A percentile compares a stretch with the other conserved stretches of the same genome.
Conservation (phyloP, 2,329 filamentous ascomycete species). For the Alternaria angustiovoidea region DNA sequence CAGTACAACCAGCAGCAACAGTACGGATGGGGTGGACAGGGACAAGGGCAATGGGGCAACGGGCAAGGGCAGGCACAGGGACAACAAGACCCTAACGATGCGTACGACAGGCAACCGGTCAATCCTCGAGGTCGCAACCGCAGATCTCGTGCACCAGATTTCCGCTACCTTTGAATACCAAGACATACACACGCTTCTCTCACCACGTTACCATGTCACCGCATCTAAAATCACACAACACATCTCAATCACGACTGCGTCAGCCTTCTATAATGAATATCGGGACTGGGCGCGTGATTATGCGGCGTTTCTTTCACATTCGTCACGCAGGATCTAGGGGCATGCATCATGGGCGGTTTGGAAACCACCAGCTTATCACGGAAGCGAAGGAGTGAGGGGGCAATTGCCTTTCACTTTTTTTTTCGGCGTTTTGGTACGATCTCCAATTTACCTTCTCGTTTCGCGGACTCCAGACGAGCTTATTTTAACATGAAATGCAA, state of each 20-base stretch:
- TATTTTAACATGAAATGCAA: neutral
- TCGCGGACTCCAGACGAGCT: neutral
- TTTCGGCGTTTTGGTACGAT: neutral
- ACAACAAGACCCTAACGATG: slow-evolving; percentile 55
- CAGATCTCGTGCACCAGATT: slow-evolving; percentile 86
- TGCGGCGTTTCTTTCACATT: neutral
- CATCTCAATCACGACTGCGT: slow-evolving; percentile 76
- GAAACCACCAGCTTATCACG: neutral
- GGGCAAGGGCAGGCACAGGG: slow-evolving; percentile 3
- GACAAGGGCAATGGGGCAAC: slow-evolving; percentile 13
- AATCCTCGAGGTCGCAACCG: slow-evolving; percentile 88
- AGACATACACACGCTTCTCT: slow-evolving; percentile 1
- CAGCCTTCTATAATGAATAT: slow-evolving; percentile 88
- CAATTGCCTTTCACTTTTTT: neutral
- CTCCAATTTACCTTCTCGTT: neutral
- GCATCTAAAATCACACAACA: slow-evolving; percentile 8
- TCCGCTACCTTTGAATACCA: slow-evolving; percentile 23
- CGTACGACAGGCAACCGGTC: slow-evolving; percentile 94
- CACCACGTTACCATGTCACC: slow-evolving; percentile 6
- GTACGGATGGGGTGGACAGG: slow-evolving; percentile 20
- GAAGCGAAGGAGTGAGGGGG: neutral
- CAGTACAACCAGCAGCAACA: slow-evolving; percentile 16
- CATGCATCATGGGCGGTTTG: neutral
- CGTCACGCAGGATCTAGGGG: neutral
- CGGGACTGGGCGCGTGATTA: neutral